Percentiles rank a stretch among this genome's conserved stretches.
Conservation (phyloP, 2,329 filamentous ascomycete genomes). For the Clarireedia hainanense region DNA sequence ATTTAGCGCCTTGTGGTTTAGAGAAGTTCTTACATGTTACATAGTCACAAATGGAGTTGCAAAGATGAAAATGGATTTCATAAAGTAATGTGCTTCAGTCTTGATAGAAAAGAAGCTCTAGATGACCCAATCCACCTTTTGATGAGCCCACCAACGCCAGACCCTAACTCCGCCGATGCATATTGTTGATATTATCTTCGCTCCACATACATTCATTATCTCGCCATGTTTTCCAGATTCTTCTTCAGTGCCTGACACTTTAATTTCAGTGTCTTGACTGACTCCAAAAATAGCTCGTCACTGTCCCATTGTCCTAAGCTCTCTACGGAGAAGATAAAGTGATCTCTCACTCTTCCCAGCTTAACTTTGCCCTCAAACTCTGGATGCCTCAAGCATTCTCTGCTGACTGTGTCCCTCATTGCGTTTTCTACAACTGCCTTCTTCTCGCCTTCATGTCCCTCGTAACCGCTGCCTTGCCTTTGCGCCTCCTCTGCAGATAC, state of each 20-base stretch:
- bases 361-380: conserved; percentile 96
- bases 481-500: conserved; percentile 61
- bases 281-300: conserved; percentile 87
- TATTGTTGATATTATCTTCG: background rate
- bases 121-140: conserved; percentile 6
- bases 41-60: background rate
- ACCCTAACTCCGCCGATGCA: conserved; percentile 27
- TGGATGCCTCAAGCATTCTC: conserved; percentile 82
- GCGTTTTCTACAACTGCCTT: conserved; percentile 84
- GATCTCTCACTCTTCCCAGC: conserved; percentile 80
- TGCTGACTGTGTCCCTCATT: conserved; percentile 91
- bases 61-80: background rate
- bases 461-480: conserved; percentile 54
- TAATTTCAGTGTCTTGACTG: conserved; percentile 73
- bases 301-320: conserved; percentile 93
- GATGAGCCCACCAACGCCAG: conserved; percentile 23
- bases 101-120: conserved; percentile 10
- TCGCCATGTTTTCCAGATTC: conserved; percentile 59
- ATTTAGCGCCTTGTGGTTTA: background rate
- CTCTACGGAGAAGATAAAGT: conserved; percentile 96
- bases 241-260: conserved; percentile 72
- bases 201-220: conserved; percentile 15
- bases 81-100: conserved; percentile 2
- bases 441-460: conserved; percentile 67
- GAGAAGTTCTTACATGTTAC: conserved; percentile 1